Evolutionary conservation across 2,329 filamentous ascomycete genomes (phyloP).

Genomic region (Cryphonectria carpinicola): DNA sequence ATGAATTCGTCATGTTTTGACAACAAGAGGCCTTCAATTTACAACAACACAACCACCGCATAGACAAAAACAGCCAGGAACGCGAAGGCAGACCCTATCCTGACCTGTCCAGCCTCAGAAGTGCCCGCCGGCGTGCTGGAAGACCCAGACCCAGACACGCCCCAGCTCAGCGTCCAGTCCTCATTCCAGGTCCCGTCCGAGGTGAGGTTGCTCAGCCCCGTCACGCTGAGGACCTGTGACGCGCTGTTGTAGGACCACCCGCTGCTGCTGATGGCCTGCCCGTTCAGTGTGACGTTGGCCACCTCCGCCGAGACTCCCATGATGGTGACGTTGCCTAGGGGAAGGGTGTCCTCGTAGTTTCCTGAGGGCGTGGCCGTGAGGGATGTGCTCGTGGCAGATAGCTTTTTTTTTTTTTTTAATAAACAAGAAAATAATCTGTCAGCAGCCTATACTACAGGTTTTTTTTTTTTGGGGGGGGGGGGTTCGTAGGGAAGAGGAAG

Average conservation of each 20-base stretch:
- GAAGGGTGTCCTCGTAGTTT: constrained; percentile 58
- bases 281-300: constrained; percentile 57
- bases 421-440: constrained; percentile 41
- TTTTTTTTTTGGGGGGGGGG: too few relatives aligned
- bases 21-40: neutral
- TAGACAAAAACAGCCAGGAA: constrained; percentile 3
- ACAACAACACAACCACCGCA: constrained; percentile 11
- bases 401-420: constrained; percentile 39
- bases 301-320: constrained; percentile 54
- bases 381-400: constrained; percentile 46
- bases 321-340: constrained; percentile 65
- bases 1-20: neutral
- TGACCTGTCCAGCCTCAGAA: neutral
- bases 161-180: constrained; percentile 63
- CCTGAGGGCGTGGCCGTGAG: constrained; percentile 56
- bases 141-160: neutral
- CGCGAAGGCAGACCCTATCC: neutral
- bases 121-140: neutral
- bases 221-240: constrained; percentile 53
- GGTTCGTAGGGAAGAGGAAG: too few relatives aligned
- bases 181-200: constrained; percentile 58
- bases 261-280: constrained; percentile 42
- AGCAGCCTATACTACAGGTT: neutral
- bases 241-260: constrained; percentile 53
- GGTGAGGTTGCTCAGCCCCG: constrained; percentile 53